phyloP scores from a whole-genome alignment of 768 basidiomycete species.

The Xanthoconium purpureum region DNA sequence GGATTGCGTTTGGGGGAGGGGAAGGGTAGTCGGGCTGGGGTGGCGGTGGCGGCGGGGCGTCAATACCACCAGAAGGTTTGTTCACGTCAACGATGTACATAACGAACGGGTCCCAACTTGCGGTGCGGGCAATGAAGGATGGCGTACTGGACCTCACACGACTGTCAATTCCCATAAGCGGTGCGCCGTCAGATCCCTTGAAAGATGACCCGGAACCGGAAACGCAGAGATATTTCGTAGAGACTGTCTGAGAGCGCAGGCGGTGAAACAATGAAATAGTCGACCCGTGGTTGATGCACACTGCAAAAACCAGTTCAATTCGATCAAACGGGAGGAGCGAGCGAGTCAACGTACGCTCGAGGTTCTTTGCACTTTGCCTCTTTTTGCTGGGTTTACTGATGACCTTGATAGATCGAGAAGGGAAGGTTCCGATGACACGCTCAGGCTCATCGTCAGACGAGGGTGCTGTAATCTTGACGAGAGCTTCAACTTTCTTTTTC shows the following conservation, averaged over 20 bases:
- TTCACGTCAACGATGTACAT: conserved; percentile 97
- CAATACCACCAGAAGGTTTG: conserved; percentile 74
- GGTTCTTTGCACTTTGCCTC: conserved; percentile 88
- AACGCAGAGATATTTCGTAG: conserved; percentile 93
- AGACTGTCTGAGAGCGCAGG: conserved; percentile 91
- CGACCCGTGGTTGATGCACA: conserved; percentile 94
- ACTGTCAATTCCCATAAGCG: conserved; percentile 77
- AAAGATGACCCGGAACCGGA: conserved; percentile 91
- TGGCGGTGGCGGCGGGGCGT: conserved; percentile 75
- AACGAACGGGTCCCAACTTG: conserved; percentile 93
- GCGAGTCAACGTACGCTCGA: conserved; percentile 65
- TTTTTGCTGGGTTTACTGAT: conserved; percentile 99
- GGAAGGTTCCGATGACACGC: conserved; percentile 83
- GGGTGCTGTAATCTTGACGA: conserved; percentile 84
- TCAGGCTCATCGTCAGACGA: conserved; percentile 78
- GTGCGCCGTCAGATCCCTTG: conserved; percentile 89
- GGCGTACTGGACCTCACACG: conserved; percentile 69
- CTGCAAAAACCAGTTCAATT: conserved; percentile 39
- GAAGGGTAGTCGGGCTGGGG: conserved; percentile 88
- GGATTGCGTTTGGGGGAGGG: conserved; percentile 86
- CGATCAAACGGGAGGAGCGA: conserved; percentile 10
- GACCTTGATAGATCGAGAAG: conserved; percentile 94
- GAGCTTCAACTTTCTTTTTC: conserved; percentile 91
- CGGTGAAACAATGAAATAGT: conserved; percentile 95
- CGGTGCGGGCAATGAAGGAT: conserved; percentile 86